A percentile compares a stretch with the other conserved stretches of the same genome.
Conservation (phyloP, 208 protist genomes). For the Novymonas esmeraldas region DNA sequence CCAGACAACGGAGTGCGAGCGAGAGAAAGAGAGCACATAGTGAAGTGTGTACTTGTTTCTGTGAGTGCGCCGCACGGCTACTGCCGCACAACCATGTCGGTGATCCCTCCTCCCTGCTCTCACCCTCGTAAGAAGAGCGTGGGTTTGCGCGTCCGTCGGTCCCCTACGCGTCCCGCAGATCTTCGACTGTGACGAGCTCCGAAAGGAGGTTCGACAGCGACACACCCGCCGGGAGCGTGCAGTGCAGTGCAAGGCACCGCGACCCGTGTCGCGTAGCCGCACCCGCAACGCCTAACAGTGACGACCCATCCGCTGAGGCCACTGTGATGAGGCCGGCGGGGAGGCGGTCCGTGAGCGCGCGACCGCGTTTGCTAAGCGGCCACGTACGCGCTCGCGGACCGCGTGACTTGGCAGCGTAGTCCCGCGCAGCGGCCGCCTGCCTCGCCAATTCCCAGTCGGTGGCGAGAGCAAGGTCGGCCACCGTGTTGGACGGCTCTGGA, state of each 20-base stretch:
- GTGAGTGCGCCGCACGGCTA: no score
- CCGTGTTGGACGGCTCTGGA: conserved; percentile 29
- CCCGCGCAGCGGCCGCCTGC: conserved; percentile 15
- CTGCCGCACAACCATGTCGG: no score
- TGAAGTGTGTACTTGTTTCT: no score
- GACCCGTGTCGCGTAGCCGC: conserved; percentile 13
- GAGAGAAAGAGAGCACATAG: no score
- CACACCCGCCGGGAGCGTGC: conserved; percentile 57
- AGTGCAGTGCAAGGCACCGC: conserved; percentile 62
- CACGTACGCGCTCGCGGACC: conserved; percentile 38
- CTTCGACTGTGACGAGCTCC: conserved; percentile 40
- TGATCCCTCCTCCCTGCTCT: no score
- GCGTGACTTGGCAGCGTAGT: conserved; percentile 47
- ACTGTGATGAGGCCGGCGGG: conserved; percentile 62
- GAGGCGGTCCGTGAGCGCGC: conserved; percentile 60
- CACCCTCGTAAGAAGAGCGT: neutral
- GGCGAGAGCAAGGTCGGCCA: conserved; percentile 26
- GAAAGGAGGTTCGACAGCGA: conserved; percentile 55
- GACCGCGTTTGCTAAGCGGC: conserved; percentile 70
- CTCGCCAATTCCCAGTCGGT: conserved; percentile 45
- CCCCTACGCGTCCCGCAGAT: conserved; percentile 7
- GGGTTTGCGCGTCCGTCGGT: neutral
- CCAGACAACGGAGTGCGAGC: no score
- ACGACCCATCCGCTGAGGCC: conserved; percentile 23
- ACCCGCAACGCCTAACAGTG: conserved; percentile 1